Percentiles rank a stretch among this genome's conserved stretches.
Evolutionary conservation across 2,329 filamentous ascomycete genomes (phyloP).

Genomic region (Bipolaris cookei): DNA sequence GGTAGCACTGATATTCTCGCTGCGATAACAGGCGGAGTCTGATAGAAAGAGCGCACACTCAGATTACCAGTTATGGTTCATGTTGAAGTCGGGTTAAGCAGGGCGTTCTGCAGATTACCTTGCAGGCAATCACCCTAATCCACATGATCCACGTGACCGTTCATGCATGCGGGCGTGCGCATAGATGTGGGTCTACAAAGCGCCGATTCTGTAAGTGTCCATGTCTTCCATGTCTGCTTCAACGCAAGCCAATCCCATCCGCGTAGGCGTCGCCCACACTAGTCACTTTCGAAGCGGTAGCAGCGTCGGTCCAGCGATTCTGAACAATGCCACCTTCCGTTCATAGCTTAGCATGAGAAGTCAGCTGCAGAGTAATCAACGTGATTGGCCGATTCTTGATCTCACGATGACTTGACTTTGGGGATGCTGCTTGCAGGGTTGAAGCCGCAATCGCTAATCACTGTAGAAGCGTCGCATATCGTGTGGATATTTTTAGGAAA

Average conservation of each 20-base stretch:
- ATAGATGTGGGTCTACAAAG: background rate
- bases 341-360: too few species aligned
- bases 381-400: too few species aligned
- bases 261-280: background rate
- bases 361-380: too few species aligned
- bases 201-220: background rate
- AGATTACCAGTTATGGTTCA: too few species aligned
- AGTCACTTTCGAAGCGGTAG: too few species aligned
- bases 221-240: background rate
- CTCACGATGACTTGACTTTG: too few species aligned
- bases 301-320: too few species aligned
- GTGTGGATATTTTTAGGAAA: too few species aligned
- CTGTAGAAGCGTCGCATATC: too few species aligned
- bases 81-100: slow-evolving; percentile 3
- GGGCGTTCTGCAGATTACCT: slow-evolving; percentile 1
- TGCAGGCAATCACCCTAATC: background rate
- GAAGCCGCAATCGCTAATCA: too few species aligned
- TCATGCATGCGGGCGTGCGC: slow-evolving; percentile 1
- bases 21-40: background rate
- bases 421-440: too few species aligned
- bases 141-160: background rate
- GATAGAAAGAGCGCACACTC: background rate
- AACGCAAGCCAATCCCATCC: background rate
- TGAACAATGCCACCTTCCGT: too few species aligned
- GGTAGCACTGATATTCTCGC: background rate